phyloP scores from a whole-genome alignment of 371 early-diverging fungal genomes.

The Mortierella sp. region DNA sequence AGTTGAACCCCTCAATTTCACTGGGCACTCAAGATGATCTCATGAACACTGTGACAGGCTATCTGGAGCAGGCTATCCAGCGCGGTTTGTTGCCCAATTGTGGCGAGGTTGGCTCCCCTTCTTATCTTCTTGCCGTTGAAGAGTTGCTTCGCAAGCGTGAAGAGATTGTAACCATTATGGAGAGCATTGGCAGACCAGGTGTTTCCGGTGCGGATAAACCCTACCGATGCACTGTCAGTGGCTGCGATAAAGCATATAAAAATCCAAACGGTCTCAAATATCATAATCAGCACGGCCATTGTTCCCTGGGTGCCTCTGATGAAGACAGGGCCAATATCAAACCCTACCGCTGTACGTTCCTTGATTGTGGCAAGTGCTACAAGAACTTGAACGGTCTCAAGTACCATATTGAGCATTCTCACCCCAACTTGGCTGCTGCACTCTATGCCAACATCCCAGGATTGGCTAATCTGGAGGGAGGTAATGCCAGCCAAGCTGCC shows the following conservation, averaged over 20 bases:
- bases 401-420: constrained; percentile 94
- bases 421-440: constrained; percentile 61
- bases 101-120: constrained; percentile 35
- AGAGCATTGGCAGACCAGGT: constrained; percentile 48
- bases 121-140: constrained; percentile 37
- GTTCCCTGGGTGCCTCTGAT: constrained; percentile 64
- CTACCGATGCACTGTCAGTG: constrained; percentile 82
- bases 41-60: constrained; percentile 44
- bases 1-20: not conserved
- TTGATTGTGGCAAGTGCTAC: constrained; percentile 93
- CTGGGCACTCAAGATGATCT: constrained; percentile 40
- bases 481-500: constrained; percentile 52
- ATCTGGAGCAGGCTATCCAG: constrained; percentile 55
- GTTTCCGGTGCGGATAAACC: constrained; percentile 74
- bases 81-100: constrained; percentile 49
- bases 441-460: constrained; percentile 49
- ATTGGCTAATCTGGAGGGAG: constrained; percentile 39
- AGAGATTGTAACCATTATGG: constrained; percentile 58
- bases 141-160: constrained; percentile 55
- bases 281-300: constrained; percentile 91
- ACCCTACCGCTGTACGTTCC: constrained; percentile 89
- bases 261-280: constrained; percentile 98
- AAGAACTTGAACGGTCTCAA: constrained; percentile 98
- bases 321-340: constrained; percentile 67
- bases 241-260: constrained; percentile 97